A percentile compares a stretch with the other conserved stretches of the same genome.
These are phyloP conservation scores for Eucalyptus sp. DNA, from an alignment of 345 rosid species.

Conservation along the genomic window DNA sequence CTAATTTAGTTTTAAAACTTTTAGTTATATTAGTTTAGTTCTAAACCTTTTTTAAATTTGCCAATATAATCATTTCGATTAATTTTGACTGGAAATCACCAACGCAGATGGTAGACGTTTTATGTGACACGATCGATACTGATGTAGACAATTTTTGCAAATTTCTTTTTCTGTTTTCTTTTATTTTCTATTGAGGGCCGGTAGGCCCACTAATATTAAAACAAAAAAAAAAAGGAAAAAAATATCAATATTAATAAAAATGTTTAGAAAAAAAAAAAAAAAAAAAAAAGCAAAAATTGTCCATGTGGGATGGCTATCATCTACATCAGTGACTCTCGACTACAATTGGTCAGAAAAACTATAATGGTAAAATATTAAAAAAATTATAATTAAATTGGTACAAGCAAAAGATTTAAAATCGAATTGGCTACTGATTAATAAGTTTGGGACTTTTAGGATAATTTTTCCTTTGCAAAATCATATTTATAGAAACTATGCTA, in stretches of 20 bases:
- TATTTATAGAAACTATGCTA: not conserved
- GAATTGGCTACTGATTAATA: no score
- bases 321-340: accelerated
- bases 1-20: not conserved
- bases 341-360: not conserved
- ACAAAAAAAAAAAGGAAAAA: accelerated
- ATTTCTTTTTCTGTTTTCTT: not conserved
- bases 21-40: no score
- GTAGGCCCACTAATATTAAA: accelerated
- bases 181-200: not conserved
- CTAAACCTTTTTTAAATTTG: not conserved
- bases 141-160: not conserved
- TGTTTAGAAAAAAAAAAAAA: not conserved
- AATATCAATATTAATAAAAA: not conserved
- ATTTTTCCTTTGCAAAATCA: not conserved
- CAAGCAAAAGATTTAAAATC: not conserved
- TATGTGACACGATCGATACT: accelerated
- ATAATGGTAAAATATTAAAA: not conserved
- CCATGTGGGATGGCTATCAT: not conserved
- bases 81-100: accelerated
- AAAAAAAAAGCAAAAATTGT: not conserved
- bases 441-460: not conserved
- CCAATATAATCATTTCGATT: not conserved
- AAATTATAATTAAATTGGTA: not conserved
- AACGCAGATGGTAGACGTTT: accelerated